Evolutionary conservation across 495 filamentous ascomycete genomes (phyloP).

Genomic region (Glutinoglossum americanum): DNA sequence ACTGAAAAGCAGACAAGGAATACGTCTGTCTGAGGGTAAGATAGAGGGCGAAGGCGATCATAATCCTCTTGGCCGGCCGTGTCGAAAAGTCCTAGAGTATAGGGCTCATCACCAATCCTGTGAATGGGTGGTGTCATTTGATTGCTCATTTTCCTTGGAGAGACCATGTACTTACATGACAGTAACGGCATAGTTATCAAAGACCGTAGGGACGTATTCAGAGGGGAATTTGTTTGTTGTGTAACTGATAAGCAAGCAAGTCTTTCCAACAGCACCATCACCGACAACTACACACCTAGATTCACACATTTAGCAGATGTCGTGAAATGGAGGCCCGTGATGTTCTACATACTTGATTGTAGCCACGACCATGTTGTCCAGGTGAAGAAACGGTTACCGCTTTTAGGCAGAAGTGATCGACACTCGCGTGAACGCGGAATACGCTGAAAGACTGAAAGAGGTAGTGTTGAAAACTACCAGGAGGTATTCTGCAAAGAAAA

Average conservation of each 20-base stretch:
- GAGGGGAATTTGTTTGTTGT: slow-evolving; percentile 99
- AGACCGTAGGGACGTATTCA: slow-evolving; percentile 97
- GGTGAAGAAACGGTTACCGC: not conserved
- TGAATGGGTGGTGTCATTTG: not conserved
- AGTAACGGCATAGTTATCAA: slow-evolving; percentile 98
- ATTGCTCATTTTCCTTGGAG: not conserved
- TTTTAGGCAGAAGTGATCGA: not conserved
- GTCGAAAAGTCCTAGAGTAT: slow-evolving; percentile 93
- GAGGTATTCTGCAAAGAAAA: not conserved
- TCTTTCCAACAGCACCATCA: slow-evolving; percentile 98
- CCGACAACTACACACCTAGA: slow-evolving; percentile 90
- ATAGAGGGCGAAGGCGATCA: slow-evolving; percentile 85
- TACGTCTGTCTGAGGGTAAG: slow-evolving; percentile 95
- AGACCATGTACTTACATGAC: slow-evolving; percentile 59
- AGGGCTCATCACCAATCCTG: slow-evolving; percentile 98
- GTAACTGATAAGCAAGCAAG: slow-evolving; percentile 94
- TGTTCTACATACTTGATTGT: slow-evolving; percentile 45
- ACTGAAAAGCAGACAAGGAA: slow-evolving; percentile 98
- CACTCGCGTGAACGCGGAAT: not conserved
- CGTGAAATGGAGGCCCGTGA: not conserved
- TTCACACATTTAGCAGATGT: not conserved
- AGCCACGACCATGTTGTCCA: slow-evolving; percentile 49
- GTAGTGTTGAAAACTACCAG: not conserved
- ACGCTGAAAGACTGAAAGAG: not conserved
- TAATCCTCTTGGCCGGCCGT: slow-evolving; percentile 99